Percentiles rank a stretch among this genome's conserved stretches.
phyloP scores from a whole-genome alignment of 495 filamentous ascomycete species.

The Parachaetomium inaequale region DNA sequence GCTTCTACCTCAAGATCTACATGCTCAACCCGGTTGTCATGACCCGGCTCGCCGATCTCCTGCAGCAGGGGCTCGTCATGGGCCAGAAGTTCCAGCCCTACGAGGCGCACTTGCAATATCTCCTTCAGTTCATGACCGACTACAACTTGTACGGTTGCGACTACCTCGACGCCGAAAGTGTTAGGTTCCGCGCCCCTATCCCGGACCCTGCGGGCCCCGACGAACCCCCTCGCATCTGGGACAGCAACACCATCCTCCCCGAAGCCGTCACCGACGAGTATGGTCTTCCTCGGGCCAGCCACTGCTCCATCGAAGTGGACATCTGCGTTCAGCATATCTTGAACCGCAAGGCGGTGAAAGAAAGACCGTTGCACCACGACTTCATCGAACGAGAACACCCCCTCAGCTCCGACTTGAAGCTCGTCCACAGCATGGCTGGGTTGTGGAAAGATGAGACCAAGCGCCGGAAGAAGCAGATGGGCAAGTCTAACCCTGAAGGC shows the following conservation, averaged over 20 bases:
- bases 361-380: constrained; percentile 78
- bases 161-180: constrained; percentile 61
- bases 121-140: constrained; percentile 96
- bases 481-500: constrained; percentile 56
- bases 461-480: constrained; percentile 68
- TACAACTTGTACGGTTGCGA: constrained; percentile 94
- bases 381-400: constrained; percentile 74
- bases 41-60: constrained; percentile 75
- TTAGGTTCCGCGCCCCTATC: constrained; percentile 70
- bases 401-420: constrained; percentile 62
- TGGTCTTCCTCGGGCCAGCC: constrained; percentile 69
- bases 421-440: constrained; percentile 88
- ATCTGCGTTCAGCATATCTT: constrained; percentile 83
- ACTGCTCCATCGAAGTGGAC: constrained; percentile 86
- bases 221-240: constrained; percentile 66
- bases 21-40: constrained; percentile 79
- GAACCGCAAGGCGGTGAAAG: constrained; percentile 69
- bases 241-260: constrained; percentile 57
- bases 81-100: constrained; percentile 80
- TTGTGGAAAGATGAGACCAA: constrained; percentile 89
- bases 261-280: constrained; percentile 56
- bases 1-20: constrained; percentile 90
- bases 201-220: constrained; percentile 59
- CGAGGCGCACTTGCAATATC: constrained; percentile 86
- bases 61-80: constrained; percentile 83